Evolutionary conservation across 148 eudicot genomes (phyloP).

Genomic region (Nepenthes mirabilis): DNA sequence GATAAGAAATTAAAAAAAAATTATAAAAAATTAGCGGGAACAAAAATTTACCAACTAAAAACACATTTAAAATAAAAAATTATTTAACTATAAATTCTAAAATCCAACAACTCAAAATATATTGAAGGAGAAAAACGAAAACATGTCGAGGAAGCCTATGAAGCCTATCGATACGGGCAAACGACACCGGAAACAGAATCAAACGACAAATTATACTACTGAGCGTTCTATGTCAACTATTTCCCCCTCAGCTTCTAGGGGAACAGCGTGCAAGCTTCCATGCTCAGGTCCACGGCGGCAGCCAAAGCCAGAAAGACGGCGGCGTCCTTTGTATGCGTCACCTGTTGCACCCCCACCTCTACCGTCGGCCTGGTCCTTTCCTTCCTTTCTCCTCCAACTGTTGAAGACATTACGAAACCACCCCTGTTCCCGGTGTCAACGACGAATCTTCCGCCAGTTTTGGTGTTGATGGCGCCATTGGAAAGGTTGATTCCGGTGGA

Average conservation of each 20-base stretch:
- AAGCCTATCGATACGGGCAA: no score
- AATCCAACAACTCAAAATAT: no score
- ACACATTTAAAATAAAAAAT: no score
- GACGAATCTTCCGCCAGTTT: constrained; percentile 50
- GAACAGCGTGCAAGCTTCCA: constrained; percentile 54
- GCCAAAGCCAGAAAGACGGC: constrained; percentile 57
- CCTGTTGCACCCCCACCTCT: constrained; percentile 55
- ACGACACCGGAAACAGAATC: no score
- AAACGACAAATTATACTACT: no score
- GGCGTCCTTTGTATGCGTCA: constrained; percentile 57
- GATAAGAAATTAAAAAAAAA: no score
- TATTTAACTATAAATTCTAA: no score
- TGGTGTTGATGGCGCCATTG: constrained; percentile 31
- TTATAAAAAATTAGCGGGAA: no score
- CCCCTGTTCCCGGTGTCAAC: constrained; percentile 31
- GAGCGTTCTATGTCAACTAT: constrained; percentile 4
- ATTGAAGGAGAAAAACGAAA: no score
- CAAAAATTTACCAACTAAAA: no score
- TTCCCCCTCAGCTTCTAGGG: constrained; percentile 29
- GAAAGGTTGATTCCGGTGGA: constrained; percentile 36
- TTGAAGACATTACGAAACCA: constrained; percentile 92
- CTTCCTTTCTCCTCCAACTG: constrained; percentile 46
- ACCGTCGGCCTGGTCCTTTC: constrained; percentile 36
- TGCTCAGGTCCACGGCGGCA: constrained; percentile 48
- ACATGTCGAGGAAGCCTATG: no score